A percentile compares a stretch with the other conserved stretches of the same genome.
These are phyloP conservation scores for Botryotinia calthae DNA, from an alignment of 2,329 filamentous ascomycete genomes.

Conservation along the genomic window DNA sequence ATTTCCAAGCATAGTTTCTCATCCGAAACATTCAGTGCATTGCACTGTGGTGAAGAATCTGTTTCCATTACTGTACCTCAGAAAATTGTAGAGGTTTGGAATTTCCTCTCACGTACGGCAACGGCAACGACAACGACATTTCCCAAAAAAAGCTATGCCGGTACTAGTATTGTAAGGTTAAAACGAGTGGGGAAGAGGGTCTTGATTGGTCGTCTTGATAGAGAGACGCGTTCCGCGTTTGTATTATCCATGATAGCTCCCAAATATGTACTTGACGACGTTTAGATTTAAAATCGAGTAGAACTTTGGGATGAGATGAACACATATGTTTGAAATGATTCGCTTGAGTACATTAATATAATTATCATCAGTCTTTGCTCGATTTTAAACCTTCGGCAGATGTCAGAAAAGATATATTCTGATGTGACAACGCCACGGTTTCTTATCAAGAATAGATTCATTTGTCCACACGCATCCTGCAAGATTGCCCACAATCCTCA, in stretches of 20 bases:
- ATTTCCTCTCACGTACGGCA: background rate
- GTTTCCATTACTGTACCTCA: background rate
- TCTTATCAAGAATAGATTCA: background rate
- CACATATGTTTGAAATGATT: background rate
- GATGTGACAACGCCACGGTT: background rate
- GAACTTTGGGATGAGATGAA: background rate
- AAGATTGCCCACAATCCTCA: background rate
- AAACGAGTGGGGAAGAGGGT: background rate
- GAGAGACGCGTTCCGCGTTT: background rate
- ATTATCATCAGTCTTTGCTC: background rate
- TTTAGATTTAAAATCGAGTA: background rate
- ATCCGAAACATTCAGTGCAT: conserved; percentile 42
- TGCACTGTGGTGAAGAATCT: conserved; percentile 21
- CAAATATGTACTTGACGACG: background rate
- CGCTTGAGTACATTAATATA: background rate
- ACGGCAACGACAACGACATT: background rate
- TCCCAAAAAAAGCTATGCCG: background rate
- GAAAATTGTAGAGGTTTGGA: background rate
- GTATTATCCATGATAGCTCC: background rate
- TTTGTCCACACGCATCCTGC: background rate
- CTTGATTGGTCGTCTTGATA: background rate
- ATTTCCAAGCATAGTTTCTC: conserved; percentile 38
- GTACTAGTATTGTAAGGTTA: background rate
- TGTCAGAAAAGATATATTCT: background rate
- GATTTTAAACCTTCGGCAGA: background rate